Evolutionary conservation across 441 rosid genomes (phyloP), one percentile per base, ranked within the genome.

Genomic region (Pelargonium cotyledonis): DNA sequence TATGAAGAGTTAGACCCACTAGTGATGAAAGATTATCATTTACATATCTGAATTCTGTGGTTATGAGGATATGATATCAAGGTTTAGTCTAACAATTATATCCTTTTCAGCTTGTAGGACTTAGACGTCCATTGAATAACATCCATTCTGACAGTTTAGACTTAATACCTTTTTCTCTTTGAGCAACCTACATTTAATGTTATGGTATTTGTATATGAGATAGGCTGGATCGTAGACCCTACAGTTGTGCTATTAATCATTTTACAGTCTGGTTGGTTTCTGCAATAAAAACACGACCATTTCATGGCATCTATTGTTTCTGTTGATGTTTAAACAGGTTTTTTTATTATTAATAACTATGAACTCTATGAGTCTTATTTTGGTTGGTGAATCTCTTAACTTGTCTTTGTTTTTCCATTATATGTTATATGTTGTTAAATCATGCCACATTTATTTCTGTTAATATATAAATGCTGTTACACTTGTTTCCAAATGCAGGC

Each of bases 181-280:
- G 38, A 35, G 38, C 16, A 49, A n/a, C 57, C 57, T 14, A 14
- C 15, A 14, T 49, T 12, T n/a, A 15, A 0, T 1, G 31, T 26
- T 26, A 26, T 2, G 31, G 31, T 26, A 26, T 26, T 26, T 26
- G 60, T 16, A 53, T 16, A 35, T 35, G 38, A 35, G 38, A 35
- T 35, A 35, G 38, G 60, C 21, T 5, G 60, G 16, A n/a, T 4
- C 14, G 60, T 18, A 53, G 60, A 15, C 60, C 60, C 60, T 15
- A 15, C 60, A 15, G 60, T 19, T 53, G 60, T 16, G 16, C 60
- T 53, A 53, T 5, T 53, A 53, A 53, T 19, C 21, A 53, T 8
- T 53, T 19, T 53, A 53, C 60, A 53, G 60, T n/a, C 60, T 53
- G 60, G 60, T 16, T 53, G 60, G 60, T 53, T 15, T 15, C 60